A percentile compares a stretch with the other conserved stretches of the same genome.
Evolutionary conservation across 495 filamentous ascomycete genomes (phyloP).

Genomic region (Rhypophila decipiens): DNA sequence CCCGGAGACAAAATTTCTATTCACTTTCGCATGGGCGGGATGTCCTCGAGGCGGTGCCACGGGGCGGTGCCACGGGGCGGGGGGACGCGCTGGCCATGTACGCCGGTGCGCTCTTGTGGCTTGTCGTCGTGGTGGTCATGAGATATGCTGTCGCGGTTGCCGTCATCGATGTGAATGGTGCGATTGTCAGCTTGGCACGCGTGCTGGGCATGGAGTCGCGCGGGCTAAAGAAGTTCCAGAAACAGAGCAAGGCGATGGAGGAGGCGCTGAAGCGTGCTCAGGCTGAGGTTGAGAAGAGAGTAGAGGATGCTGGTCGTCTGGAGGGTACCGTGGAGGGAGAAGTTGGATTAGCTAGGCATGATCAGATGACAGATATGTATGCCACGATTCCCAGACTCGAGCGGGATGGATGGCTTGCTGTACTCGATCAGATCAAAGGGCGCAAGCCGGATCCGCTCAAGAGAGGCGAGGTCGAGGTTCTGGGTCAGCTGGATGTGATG

Average conservation of each 20-base stretch:
- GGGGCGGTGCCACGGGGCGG: neutral
- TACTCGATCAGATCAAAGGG: neutral
- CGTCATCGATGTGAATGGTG: neutral
- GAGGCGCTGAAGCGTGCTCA: neutral
- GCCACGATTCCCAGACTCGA: neutral
- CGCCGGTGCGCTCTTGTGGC: constrained; percentile 2
- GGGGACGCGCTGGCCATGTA: neutral
- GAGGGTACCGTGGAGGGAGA: neutral
- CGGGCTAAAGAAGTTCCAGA: neutral
- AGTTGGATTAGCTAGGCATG: neutral
- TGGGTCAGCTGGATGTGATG: neutral
- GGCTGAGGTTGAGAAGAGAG: neutral
- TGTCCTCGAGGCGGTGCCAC: neutral
- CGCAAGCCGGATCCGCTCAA: neutral
- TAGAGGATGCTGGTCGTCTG: neutral
- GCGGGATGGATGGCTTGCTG: neutral
- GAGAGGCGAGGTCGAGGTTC: neutral
- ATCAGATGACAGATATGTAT: neutral
- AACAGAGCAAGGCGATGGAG: neutral
- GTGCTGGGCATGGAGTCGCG: neutral
- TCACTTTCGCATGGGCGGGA: neutral
- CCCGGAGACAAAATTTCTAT: neutral
- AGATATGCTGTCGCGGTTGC: neutral
- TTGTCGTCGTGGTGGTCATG: neutral
- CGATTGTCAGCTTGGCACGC: neutral